Conservation (phyloP, 2,329 filamentous ascomycete genomes). For the Diaporthe citrichinensis region DNA sequence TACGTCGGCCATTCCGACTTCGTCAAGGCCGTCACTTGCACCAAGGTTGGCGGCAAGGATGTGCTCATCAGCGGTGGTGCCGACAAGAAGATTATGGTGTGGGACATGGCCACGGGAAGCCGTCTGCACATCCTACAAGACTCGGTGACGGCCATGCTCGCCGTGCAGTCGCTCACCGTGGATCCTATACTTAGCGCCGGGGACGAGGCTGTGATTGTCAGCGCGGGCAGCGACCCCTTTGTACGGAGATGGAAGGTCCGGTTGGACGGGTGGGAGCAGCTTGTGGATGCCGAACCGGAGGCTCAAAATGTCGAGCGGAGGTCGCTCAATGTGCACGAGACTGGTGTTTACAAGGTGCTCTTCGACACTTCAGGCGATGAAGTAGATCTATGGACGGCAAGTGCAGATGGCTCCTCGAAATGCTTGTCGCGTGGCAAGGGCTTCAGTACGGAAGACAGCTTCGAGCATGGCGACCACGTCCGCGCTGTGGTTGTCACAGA, state of each 20-base stretch:
- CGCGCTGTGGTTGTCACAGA: constrained; percentile 83
- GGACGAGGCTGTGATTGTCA: constrained; percentile 74
- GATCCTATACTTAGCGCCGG: constrained; percentile 74
- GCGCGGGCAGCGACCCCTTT: constrained; percentile 83
- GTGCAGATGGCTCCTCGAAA: constrained; percentile 89
- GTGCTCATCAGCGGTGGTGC: constrained; percentile 81
- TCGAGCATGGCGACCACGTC: constrained; percentile 91
- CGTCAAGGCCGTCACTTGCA: constrained; percentile 83
- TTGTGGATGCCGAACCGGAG: constrained; percentile 61
- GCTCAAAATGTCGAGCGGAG: constrained; percentile 59
- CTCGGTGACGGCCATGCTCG: constrained; percentile 77
- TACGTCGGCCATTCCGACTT: constrained; percentile 90
- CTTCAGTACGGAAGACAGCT: constrained; percentile 80
- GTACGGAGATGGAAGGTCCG: constrained; percentile 83
- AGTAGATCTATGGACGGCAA: constrained; percentile 91
- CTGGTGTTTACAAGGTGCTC: constrained; percentile 85
- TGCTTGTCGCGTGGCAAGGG: constrained; percentile 78
- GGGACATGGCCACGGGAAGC: constrained; percentile 78
- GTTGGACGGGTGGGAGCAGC: constrained; percentile 66
- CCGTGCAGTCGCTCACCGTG: constrained; percentile 83
- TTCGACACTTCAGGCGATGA: constrained; percentile 76
- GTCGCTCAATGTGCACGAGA: constrained; percentile 85
- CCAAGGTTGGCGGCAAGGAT: constrained; percentile 72
- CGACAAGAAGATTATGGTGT: constrained; percentile 86
- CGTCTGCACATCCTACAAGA: constrained; percentile 85